Evolutionary conservation across 345 rosid species (phyloP).

Genomic region (Eucalyptus curtisii): DNA sequence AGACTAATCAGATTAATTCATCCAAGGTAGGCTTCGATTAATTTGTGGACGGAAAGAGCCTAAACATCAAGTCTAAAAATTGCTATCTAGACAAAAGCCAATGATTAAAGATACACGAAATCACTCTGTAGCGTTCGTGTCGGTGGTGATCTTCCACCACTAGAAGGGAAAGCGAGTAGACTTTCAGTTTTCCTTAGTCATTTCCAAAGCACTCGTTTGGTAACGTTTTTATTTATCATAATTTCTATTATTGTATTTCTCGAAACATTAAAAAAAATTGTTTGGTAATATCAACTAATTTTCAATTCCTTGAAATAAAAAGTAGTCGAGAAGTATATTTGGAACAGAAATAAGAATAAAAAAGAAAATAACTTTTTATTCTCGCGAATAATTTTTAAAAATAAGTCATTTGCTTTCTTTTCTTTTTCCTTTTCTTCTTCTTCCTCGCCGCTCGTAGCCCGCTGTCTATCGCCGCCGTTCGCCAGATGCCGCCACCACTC

Average conservation of each 20-base stretch:
- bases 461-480: fast-evolving
- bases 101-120: not conserved
- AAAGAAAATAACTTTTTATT: fast-evolving
- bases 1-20: not conserved
- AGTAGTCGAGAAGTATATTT: no score
- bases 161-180: not conserved
- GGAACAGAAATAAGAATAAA: fast-evolving
- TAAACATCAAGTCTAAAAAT: not conserved
- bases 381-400: no score
- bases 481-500: fast-evolving
- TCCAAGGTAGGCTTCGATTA: not conserved
- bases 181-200: not conserved
- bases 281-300: no score
- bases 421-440: no score
- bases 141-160: not conserved
- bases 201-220: no score
- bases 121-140: not conserved
- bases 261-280: no score
- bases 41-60: not conserved
- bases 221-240: no score
- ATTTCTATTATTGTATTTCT: no score
- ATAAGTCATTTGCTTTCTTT: no score
- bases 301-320: no score
- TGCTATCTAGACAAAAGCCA: not conserved
- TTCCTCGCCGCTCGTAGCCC: no score